These are phyloP conservation scores for Anaeramoeba flamelloides DNA, from an alignment of 78 protist genomes.

Conservation along the genomic window DNA sequence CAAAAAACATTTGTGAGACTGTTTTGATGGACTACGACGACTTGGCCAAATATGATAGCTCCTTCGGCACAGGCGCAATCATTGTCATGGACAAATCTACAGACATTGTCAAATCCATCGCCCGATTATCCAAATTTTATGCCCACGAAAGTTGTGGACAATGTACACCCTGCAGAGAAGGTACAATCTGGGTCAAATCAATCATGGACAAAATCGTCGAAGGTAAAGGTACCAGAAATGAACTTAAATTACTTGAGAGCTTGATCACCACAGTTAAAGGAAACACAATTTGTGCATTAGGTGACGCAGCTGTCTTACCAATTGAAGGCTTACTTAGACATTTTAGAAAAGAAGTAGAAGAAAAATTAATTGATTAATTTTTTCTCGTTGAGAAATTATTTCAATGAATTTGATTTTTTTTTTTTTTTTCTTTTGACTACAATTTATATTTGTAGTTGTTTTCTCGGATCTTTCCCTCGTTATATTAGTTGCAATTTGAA, in stretches of 20 bases:
- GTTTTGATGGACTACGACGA: slow-evolving; percentile 94
- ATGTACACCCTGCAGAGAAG: slow-evolving; percentile 97
- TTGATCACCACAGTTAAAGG: too few species aligned
- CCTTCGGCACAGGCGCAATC: slow-evolving; percentile 93
- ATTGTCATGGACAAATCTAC: slow-evolving; percentile 80
- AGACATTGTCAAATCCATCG: slow-evolving; percentile 62
- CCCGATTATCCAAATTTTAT: slow-evolving; percentile 67
- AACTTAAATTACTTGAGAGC: slow-evolving; percentile 76
- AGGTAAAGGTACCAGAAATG: slow-evolving; percentile 74
- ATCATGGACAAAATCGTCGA: slow-evolving; percentile 62
- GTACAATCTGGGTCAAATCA: slow-evolving; percentile 50
- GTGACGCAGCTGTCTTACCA: slow-evolving; percentile 98
- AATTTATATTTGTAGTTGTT: too few species aligned
- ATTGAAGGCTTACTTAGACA: slow-evolving; percentile 79
- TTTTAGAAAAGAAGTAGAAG: slow-evolving; percentile 78
- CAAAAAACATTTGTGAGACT: slow-evolving; percentile 56
- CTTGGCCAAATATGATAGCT: slow-evolving; percentile 50
- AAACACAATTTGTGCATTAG: slow-evolving; percentile 95
- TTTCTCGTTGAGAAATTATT: too few species aligned
- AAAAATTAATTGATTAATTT: too few species aligned
- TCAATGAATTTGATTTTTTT: too few species aligned
- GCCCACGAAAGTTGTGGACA: slow-evolving; percentile 96
- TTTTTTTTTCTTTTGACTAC: too few species aligned
- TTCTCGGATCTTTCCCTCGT: too few species aligned
- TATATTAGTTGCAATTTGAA: too few species aligned